Evolutionary conservation across 805 yeast genomes (phyloP).

Genomic region (Starmera quercuum): DNA sequence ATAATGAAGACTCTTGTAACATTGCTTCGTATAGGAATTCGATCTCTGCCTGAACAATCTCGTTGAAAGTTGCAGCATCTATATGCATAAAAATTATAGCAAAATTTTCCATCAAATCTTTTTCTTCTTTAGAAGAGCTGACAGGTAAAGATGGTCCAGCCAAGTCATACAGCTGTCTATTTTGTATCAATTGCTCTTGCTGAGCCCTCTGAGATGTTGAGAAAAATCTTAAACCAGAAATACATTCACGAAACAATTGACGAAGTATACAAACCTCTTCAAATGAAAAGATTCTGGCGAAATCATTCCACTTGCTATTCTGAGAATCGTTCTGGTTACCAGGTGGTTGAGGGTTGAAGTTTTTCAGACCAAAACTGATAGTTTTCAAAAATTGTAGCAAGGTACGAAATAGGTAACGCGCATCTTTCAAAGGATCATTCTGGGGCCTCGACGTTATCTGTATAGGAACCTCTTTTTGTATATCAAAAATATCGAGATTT

Average conservation of each 20-base stretch:
- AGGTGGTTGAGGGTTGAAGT: slow-evolving; percentile 77
- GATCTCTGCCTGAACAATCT: slow-evolving; percentile 76
- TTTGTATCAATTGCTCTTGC: slow-evolving; percentile 17
- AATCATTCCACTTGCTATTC: slow-evolving; percentile 68
- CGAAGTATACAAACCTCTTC: slow-evolving; percentile 80
- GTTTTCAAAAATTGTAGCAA: slow-evolving; percentile 86
- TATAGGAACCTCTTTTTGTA: slow-evolving; percentile 50
- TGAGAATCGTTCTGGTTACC: slow-evolving; percentile 40
- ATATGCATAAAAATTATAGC: slow-evolving; percentile 90
- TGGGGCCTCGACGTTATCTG: slow-evolving; percentile 40
- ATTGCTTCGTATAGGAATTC: slow-evolving; percentile 71
- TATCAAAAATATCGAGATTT: slow-evolving; percentile 34
- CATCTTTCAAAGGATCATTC: slow-evolving; percentile 74
- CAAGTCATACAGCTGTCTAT: slow-evolving; percentile 42
- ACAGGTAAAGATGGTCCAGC: slow-evolving; percentile 80
- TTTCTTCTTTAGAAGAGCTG: slow-evolving; percentile 85
- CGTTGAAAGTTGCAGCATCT: slow-evolving; percentile 94
- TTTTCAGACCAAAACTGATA: slow-evolving; percentile 79
- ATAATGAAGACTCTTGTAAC: slow-evolving; percentile 73
- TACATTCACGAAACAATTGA: slow-evolving; percentile 75
- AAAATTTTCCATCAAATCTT: slow-evolving; percentile 90
- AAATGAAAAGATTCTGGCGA: slow-evolving; percentile 72
- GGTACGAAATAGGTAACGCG: slow-evolving; percentile 80
- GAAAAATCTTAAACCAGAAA: slow-evolving; percentile 72
- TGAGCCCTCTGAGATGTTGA: slow-evolving; percentile 30